Evolutionary conservation across 2,329 filamentous ascomycete species (phyloP).

Genomic region (Paracoccidioides brasiliensis): DNA sequence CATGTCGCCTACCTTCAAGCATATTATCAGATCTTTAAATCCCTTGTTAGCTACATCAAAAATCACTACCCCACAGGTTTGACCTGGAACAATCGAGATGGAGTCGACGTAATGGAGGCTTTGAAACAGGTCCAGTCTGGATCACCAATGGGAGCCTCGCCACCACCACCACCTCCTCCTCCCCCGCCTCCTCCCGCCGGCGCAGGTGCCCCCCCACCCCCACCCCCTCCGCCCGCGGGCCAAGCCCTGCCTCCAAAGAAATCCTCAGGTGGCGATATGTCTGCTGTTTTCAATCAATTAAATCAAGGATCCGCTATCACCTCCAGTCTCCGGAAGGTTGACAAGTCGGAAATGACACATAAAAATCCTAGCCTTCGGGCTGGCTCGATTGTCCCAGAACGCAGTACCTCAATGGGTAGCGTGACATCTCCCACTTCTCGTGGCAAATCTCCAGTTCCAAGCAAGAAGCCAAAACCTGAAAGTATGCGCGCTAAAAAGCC

Average conservation of each 20-base stretch:
- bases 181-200: constrained; percentile 37
- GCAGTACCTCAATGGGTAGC: constrained; percentile 40
- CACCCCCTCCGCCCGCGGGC: constrained; percentile 56
- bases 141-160: constrained; percentile 23
- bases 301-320: constrained; percentile 87
- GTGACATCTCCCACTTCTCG: constrained; percentile 38
- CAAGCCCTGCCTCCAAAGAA: constrained; percentile 34
- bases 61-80: constrained; percentile 68
- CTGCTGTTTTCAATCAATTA: constrained; percentile 80
- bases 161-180: constrained; percentile 35
- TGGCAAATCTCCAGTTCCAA: constrained; percentile 75
- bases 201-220: constrained; percentile 51
- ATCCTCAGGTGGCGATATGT: constrained; percentile 50
- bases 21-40: constrained; percentile 84
- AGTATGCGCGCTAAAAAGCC: constrained; percentile 76
- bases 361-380: constrained; percentile 85
- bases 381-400: constrained; percentile 52
- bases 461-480: constrained; percentile 75
- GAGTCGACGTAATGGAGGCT: constrained; percentile 56
- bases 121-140: constrained; percentile 44
- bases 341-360: constrained; percentile 93
- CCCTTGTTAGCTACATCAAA: constrained; percentile 72
- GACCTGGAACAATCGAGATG: constrained; percentile 71
- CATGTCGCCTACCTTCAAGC: constrained; percentile 82
- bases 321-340: constrained; percentile 78